Evolutionary conservation across 176 grass and related monocot genomes (phyloP).

Genomic region (Carex pumila): DNA sequence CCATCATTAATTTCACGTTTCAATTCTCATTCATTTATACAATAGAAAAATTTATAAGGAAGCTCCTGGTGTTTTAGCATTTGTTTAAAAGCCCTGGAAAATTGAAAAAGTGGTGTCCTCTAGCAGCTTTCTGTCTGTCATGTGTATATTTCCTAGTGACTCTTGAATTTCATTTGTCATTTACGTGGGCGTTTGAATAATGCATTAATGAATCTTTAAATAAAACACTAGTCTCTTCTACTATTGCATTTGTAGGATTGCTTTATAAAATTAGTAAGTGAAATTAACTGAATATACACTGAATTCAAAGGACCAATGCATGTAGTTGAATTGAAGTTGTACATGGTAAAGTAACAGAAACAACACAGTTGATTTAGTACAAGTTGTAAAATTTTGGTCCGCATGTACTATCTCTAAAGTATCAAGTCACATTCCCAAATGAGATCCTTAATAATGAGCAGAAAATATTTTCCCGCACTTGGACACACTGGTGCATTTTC

Average conservation of each 20-base stretch:
- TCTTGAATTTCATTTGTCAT: not conserved
- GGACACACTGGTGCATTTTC: not conserved
- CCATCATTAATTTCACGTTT: not conserved
- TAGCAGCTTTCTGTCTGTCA: not conserved
- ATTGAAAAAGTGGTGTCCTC: not conserved
- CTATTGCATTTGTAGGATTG: not conserved
- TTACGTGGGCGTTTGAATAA: not conserved
- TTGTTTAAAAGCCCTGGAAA: not conserved
- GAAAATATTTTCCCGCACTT: not conserved
- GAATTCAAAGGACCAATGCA: not conserved
- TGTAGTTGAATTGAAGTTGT: not conserved
- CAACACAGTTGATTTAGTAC: not conserved
- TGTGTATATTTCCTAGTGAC: not conserved
- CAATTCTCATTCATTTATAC: not conserved
- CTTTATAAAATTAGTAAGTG: not conserved
- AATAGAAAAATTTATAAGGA: not conserved
- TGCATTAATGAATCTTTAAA: not conserved
- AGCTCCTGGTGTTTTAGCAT: not conserved
- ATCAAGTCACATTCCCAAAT: not conserved
- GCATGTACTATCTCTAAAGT: not conserved
- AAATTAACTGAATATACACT: not conserved
- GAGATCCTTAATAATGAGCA: not conserved
- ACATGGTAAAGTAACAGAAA: not conserved
- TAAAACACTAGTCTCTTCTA: not conserved
- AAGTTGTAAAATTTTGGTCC: not conserved